These are phyloP conservation scores for Solanum phureja DNA, from an alignment of 257 asterid genomes.

Conservation along the genomic window DNA sequence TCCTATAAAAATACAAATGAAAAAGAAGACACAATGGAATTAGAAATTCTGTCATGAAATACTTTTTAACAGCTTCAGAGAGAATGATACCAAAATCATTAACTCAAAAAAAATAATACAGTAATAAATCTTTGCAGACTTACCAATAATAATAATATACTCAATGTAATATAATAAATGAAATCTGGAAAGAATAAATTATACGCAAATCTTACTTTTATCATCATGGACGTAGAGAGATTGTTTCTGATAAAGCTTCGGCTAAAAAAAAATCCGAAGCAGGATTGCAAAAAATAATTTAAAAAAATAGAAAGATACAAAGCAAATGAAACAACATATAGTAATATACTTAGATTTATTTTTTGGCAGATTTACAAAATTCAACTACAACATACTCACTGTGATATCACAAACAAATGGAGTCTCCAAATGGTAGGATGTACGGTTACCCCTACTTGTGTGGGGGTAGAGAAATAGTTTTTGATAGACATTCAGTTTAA, in stretches of 20 bases:
- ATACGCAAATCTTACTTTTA: not conserved
- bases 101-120: not conserved
- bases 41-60: not conserved
- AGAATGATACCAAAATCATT: not conserved
- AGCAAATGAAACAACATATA: too few species aligned
- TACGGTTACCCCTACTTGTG: too few species aligned
- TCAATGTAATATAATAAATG: not conserved
- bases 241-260: not conserved
- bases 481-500: too few species aligned
- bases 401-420: too few species aligned
- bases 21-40: slow-evolving; percentile 1
- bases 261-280: not conserved
- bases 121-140: not conserved
- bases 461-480: too few species aligned
- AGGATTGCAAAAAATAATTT: not conserved
- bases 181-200: not conserved
- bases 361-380: too few species aligned
- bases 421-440: too few species aligned
- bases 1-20: not conserved
- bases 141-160: not conserved
- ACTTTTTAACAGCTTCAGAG: not conserved
- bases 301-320: too few species aligned
- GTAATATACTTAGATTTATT: too few species aligned
- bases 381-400: too few species aligned
- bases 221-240: not conserved